A percentile compares a stretch with the other conserved stretches of the same genome.
These are phyloP conservation scores for Amanita subjunquillea DNA, from an alignment of 768 basidiomycete species.

Conservation along the genomic window DNA sequence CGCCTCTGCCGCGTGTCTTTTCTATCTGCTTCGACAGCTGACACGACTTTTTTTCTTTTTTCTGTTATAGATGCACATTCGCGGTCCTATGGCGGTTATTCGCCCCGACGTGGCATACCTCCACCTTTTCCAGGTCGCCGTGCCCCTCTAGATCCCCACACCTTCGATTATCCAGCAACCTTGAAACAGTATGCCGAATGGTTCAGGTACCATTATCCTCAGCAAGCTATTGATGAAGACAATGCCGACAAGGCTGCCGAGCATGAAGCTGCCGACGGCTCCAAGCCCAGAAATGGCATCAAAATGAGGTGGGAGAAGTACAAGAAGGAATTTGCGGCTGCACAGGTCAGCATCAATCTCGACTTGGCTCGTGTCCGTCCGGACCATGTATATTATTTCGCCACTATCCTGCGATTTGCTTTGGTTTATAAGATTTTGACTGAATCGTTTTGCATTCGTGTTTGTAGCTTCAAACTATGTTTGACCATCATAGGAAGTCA, in stretches of 20 bases:
- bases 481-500: slow-evolving; percentile 90
- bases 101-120: slow-evolving; percentile 51
- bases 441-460: slow-evolving; percentile 26
- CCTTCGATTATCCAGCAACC: slow-evolving; percentile 71
- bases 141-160: slow-evolving; percentile 69
- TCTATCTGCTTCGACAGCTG: slow-evolving; percentile 7
- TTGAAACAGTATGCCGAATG: slow-evolving; percentile 83
- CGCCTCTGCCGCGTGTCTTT: slow-evolving; percentile 12
- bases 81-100: slow-evolving; percentile 46
- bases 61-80: slow-evolving; percentile 47
- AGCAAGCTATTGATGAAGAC: slow-evolving; percentile 75
- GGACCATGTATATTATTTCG: slow-evolving; percentile 17
- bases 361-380: slow-evolving; percentile 11
- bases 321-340: slow-evolving; percentile 80
- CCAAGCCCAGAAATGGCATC: slow-evolving; percentile 79
- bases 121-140: slow-evolving; percentile 41
- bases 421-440: slow-evolving; percentile 14
- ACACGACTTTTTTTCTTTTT: slow-evolving; percentile 3
- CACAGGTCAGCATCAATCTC: slow-evolving; percentile 58
- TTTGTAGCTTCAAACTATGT: slow-evolving; percentile 87
- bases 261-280: slow-evolving; percentile 72
- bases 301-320: slow-evolving; percentile 86
- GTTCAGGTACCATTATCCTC: slow-evolving; percentile 71
- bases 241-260: slow-evolving; percentile 77
- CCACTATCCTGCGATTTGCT: slow-evolving; percentile 12